Percentiles rank a stretch among this genome's conserved stretches.
phyloP scores from a whole-genome alignment of 176 grass and related monocot genomes.

The Triticum monococcum region DNA sequence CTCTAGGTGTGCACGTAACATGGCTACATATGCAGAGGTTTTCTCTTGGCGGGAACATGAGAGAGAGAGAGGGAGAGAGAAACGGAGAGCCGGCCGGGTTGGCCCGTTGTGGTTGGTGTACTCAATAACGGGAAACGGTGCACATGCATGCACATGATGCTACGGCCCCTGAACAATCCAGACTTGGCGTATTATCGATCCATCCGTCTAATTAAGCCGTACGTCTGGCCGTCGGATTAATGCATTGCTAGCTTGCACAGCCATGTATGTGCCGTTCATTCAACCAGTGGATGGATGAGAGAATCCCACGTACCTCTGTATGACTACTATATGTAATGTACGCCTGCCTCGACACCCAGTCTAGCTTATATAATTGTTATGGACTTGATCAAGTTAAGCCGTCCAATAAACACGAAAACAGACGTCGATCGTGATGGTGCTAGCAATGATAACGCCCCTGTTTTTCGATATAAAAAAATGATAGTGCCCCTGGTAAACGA shows the following conservation, averaged over 20 bases:
- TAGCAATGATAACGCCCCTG: background rate
- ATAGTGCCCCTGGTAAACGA: background rate
- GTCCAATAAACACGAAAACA: background rate
- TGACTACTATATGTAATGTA: too few species aligned
- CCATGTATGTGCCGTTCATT: background rate
- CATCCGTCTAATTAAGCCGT: background rate
- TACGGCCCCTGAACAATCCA: background rate
- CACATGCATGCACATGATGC: slow-evolving; percentile 45
- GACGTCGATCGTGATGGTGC: background rate
- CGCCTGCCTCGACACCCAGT: background rate
- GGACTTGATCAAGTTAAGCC: background rate
- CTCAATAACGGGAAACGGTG: slow-evolving; percentile 38
- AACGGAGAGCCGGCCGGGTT: slow-evolving; percentile 22
- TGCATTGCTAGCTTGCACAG: background rate
- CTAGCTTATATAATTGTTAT: background rate
- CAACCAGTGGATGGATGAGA: background rate
- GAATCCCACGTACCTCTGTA: background rate
- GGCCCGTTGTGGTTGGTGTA: slow-evolving; percentile 26
- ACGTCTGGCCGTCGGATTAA: background rate
- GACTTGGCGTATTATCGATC: background rate
- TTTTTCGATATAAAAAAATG: too few species aligned
- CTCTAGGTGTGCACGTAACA: slow-evolving; percentile 21
- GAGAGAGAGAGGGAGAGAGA: background rate
- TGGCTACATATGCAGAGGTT: slow-evolving; percentile 21
- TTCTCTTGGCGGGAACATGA: slow-evolving; percentile 4